Evolutionary conservation across 352 stramenopile genomes (phyloP), one percentile per base, ranked within the genome.

Genomic region (Globisporangium spiculum): DNA sequence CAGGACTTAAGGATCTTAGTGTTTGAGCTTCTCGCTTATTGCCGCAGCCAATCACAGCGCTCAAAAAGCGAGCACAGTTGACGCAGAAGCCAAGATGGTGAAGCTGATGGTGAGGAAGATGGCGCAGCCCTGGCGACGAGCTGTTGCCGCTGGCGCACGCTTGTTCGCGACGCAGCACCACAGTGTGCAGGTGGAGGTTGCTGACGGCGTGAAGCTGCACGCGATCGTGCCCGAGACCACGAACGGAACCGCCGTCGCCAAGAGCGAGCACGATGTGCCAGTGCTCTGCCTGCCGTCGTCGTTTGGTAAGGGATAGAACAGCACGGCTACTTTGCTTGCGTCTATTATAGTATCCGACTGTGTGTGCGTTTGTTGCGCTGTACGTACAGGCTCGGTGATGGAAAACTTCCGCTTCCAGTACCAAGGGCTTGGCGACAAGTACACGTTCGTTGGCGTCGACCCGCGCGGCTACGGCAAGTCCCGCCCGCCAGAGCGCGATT

Each of bases 251-350:
- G 34, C n/a, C 1, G 27, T 50, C 8, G 14, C 58, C 59, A 60
- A 72, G 46, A 68, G n/a, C 34, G 54, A 61, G 60, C 34, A 24
- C 22, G 65, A 76, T 32, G 60, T 70, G 16, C 75, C 80, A 24
- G 71, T 95, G 36, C 75, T 95, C 56, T 93, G 85, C 71, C 61
- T 93, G 65, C 83, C 87, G 44, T 83, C 81, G 20, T 77, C 83
- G 4, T 92, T 93, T 58, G 82, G 84, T 80, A 69, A 52, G 72
- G 61, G 10, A 54, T 20, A 4, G 16, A 30, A 32, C 34, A 14
- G 27, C 56, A 4, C 1, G 20, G 3, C 20, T 27, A 22, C n/a
- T 5, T 46, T 12, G 22, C 53, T 24, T 8, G 0, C 26, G 26
- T 10, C n/a, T 54, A 6, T 9, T 50, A 55, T 22, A 22, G 34